These are phyloP conservation scores for Amauroascus verrucosus DNA, from an alignment of 2,329 filamentous ascomycete genomes.

Conservation along the genomic window DNA sequence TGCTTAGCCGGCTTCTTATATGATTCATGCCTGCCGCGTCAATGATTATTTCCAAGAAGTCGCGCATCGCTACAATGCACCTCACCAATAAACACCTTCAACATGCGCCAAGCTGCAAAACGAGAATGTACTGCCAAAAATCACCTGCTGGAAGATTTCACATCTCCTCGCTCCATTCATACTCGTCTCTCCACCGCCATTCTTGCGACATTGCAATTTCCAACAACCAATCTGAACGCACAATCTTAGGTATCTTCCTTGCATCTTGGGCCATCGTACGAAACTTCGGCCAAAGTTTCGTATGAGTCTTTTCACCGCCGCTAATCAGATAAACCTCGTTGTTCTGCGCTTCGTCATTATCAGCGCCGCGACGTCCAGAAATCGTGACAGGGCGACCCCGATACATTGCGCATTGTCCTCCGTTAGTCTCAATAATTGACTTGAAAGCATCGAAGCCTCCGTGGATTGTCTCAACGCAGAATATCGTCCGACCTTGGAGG, in stretches of 20 bases:
- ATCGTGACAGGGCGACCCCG: conserved; percentile 59
- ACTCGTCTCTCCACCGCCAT: conserved; percentile 56
- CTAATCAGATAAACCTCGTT: conserved; percentile 76
- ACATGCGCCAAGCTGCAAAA: background rate
- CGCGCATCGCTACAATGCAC: background rate
- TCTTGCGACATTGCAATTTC: conserved; percentile 83
- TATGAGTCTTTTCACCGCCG: conserved; percentile 56
- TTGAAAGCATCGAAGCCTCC: conserved; percentile 79
- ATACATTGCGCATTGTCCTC: conserved; percentile 71
- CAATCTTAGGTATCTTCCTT: conserved; percentile 70
- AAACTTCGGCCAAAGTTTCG: conserved; percentile 69
- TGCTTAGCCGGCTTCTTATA: background rate
- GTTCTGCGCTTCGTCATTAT: conserved; percentile 46
- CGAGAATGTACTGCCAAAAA: background rate
- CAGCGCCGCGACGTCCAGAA: conserved; percentile 42
- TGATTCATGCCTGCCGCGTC: background rate
- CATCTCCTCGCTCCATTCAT: conserved; percentile 36
- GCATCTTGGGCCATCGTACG: conserved; percentile 65
- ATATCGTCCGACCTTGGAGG: conserved; percentile 65
- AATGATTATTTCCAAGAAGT: background rate
- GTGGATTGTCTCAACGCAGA: conserved; percentile 68
- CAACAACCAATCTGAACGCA: conserved; percentile 79
- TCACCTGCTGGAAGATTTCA: conserved; percentile 20
- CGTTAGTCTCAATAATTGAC: conserved; percentile 77
- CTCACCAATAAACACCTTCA: background rate